phyloP scores from a whole-genome alignment of 371 early-diverging fungal species.

The Sporodiniella umbellata region DNA sequence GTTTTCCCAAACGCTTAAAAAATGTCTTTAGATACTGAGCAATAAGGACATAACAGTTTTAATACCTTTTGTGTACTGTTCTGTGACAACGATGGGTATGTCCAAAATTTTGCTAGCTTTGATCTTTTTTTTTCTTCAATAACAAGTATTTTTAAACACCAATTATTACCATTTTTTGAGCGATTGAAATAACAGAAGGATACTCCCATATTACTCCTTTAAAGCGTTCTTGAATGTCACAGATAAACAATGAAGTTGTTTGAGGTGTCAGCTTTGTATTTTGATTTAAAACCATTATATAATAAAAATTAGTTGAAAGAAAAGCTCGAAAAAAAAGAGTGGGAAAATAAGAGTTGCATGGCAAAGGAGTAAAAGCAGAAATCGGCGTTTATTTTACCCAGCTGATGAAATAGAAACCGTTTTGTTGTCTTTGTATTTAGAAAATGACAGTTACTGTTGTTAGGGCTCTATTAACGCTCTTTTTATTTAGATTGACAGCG shows the following conservation, averaged over 20 bases:
- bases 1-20: constrained; percentile 81
- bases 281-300: constrained; percentile 27
- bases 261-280: constrained; percentile 47
- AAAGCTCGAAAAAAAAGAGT: background rate
- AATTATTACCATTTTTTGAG: constrained; percentile 76
- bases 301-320: background rate
- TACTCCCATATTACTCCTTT: constrained; percentile 77
- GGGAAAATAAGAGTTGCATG: background rate
- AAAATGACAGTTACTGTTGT: too few relatives aligned
- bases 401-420: too few relatives aligned
- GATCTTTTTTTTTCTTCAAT: constrained; percentile 25
- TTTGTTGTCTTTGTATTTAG: too few relatives aligned
- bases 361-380: too few relatives aligned
- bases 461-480: too few relatives aligned
- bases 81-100: constrained; percentile 88
- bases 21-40: background rate
- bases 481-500: too few relatives aligned
- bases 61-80: constrained; percentile 79
- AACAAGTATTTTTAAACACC: too few relatives aligned
- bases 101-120: constrained; percentile 68
- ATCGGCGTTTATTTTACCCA: too few relatives aligned
- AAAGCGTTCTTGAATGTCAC: constrained; percentile 94
- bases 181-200: constrained; percentile 78
- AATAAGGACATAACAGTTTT: background rate
- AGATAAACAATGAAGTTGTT: constrained; percentile 85